Percentiles rank a stretch among this genome's conserved stretches.
Conservation (phyloP, 768 basidiomycete species). For the Leccinum rimulosum region DNA sequence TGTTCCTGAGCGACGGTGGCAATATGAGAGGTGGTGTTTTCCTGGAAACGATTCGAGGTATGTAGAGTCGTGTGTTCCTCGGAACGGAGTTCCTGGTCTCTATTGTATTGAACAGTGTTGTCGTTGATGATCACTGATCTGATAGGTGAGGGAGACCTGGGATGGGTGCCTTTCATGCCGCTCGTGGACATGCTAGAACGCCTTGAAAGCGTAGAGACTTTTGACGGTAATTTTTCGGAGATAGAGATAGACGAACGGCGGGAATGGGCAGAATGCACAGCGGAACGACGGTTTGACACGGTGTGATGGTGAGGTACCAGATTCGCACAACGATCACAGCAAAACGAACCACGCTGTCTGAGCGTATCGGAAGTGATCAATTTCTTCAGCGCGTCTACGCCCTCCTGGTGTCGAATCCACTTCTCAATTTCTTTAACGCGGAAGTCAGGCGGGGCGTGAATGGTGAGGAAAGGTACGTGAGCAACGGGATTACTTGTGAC, state of each 20-base stretch:
- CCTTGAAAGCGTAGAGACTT: conserved; percentile 15
- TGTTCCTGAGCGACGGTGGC: conserved; percentile 11
- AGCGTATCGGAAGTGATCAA: conserved; percentile 16
- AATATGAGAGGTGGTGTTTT: conserved; percentile 10
- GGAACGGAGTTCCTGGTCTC: conserved; percentile 12
- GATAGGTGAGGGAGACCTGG: conserved; percentile 11
- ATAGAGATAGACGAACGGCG: conserved; percentile 25
- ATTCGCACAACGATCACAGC: conserved; percentile 35
- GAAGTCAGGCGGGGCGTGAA: conserved; percentile 70
- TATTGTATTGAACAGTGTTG: conserved; percentile 6
- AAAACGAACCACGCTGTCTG: conserved; percentile 30
- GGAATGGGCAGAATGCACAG: conserved; percentile 22
- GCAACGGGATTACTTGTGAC: conserved; percentile 39
- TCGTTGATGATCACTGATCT: conserved; percentile 14
- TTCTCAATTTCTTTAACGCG: conserved; percentile 77
- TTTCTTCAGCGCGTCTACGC: conserved; percentile 25
- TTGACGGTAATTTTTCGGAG: conserved; percentile 18
- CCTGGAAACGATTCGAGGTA: conserved; percentile 14
- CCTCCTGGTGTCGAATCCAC: conserved; percentile 59
- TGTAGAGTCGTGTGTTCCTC: conserved; percentile 19
- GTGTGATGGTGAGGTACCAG: conserved; percentile 33
- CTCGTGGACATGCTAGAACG: conserved; percentile 16
- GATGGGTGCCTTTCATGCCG: conserved; percentile 1
- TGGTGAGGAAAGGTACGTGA: conserved; percentile 55
- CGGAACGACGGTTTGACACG: conserved; percentile 27